These are phyloP conservation scores for Sechiopsis laciniata DNA, from an alignment of 306 rosid genomes.

Conservation along the genomic window DNA sequence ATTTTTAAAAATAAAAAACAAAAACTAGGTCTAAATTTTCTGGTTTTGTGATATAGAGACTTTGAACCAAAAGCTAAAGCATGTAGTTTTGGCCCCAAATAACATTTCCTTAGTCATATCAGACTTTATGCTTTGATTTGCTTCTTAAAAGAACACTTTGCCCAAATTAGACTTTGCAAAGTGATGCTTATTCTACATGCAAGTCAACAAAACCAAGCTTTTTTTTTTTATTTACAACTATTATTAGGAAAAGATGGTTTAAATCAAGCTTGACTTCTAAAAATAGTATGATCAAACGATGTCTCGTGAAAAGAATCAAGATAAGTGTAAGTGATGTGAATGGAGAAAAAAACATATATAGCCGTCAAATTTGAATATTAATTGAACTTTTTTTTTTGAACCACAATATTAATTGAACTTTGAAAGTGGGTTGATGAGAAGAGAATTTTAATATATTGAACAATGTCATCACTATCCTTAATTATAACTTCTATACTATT, in stretches of 20 bases:
- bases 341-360: too few species aligned
- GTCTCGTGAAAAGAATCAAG: too few species aligned
- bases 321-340: too few species aligned
- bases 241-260: neutral
- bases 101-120: neutral
- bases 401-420: too few species aligned
- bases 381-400: too few species aligned
- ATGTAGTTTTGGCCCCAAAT: neutral
- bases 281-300: too few species aligned
- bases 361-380: too few species aligned
- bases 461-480: neutral
- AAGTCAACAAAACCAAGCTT: slow-evolving; percentile 17
- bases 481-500: neutral
- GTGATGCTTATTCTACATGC: slow-evolving; percentile 19
- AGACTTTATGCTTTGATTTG: slow-evolving; percentile 16
- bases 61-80: slow-evolving; percentile 10
- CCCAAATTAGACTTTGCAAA: slow-evolving; percentile 14
- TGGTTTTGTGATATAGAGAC: too few species aligned
- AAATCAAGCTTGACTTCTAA: too few species aligned
- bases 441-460: neutral
- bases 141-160: neutral
- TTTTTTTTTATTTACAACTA: neutral
- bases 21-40: too few species aligned
- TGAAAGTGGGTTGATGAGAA: too few species aligned
- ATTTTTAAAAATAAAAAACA: too few species aligned